Base-by-base conservation (phyloP, 176 grass and related monocot species). In the Secale cereale region DNA sequence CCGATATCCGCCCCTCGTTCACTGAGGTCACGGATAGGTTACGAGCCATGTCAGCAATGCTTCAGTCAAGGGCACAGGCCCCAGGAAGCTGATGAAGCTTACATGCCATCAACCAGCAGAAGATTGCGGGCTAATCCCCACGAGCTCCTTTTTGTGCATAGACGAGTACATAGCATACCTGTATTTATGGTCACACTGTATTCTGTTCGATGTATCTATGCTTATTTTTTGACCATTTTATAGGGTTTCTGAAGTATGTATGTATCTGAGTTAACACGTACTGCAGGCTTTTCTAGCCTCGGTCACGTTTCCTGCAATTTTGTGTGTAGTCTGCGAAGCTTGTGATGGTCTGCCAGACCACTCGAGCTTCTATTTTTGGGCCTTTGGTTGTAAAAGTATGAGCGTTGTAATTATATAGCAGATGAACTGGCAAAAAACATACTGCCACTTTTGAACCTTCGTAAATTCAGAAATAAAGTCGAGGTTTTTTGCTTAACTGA, bases 1-100 rank as follows among this genome's bases (percentile, higher is more conserved):
- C 97, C 5, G 39, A 81, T 46, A 29, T 17, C 33, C 89, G 97
- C n/a, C 97, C 93, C 59, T 96, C 97, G 0, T 99, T 99, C 79
- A 99, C 90, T 1, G 70, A 88, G 76, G 88, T 99, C 45, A 92
- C 97, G 0, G 90, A 94, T 56, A 90, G 86, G 70, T 46, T 96
- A 29, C 86, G 97, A 84, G 91, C 93, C 36, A 96, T 99, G 90
- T 90, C 91, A 16, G 66, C 88, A 17, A 78, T 85, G 12, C 79
- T 86, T 83, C 91, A 94, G 78, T 39, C 71, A 4, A 96, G 74
- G 76, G 88, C 9, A 56, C 63, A 82, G 8, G 1, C 83, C 60
- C 76, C 33, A n/a, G 81, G 52, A 8, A 84, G 62, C 81, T 80
- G 82, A 84, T 87, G 29, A 75, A 68, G 16, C 15, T 8, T 8